A percentile compares a stretch with the other conserved stretches of the same genome.
Evolutionary conservation across 164 flowering plant species (phyloP).

Genomic region (Litsea cubeba): DNA sequence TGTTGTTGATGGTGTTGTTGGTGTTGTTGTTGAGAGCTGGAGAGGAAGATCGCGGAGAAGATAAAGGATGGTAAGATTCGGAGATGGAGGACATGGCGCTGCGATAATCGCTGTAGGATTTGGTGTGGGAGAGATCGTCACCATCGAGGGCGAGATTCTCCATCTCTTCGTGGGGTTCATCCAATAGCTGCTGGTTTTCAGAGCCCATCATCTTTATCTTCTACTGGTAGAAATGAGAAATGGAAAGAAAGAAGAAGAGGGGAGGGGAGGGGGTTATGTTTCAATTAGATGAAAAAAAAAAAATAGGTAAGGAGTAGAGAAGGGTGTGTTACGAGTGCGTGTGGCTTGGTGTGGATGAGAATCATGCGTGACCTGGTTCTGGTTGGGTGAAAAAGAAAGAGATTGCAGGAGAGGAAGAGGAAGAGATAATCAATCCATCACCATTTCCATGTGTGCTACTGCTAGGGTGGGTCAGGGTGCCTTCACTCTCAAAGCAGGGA

Average conservation of each 20-base stretch:
- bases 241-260: not conserved
- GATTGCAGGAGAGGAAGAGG: not conserved
- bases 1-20: not conserved
- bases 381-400: not conserved
- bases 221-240: not conserved
- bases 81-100: constrained; percentile 42
- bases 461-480: too few species aligned
- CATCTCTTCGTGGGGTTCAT: constrained; percentile 63
- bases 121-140: constrained; percentile 25
- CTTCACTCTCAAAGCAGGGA: too few species aligned
- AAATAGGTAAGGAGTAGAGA: not conserved
- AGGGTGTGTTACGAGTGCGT: not conserved
- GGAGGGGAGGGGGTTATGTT: not conserved
- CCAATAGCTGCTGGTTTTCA: constrained; percentile 32
- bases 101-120: constrained; percentile 24
- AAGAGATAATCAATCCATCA: too few species aligned
- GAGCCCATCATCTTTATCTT: constrained; percentile 54
- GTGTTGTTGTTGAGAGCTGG: constrained; percentile 38
- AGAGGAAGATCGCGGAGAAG: constrained; percentile 14
- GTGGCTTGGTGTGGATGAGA: not conserved
- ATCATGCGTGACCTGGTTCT: not conserved
- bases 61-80: constrained; percentile 38
- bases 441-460: too few species aligned
- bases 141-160: constrained; percentile 59
- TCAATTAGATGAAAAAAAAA: not conserved